Evolutionary conservation across 805 yeast genomes (phyloP).

Genomic region (Saturnispora kantuleensis): DNA sequence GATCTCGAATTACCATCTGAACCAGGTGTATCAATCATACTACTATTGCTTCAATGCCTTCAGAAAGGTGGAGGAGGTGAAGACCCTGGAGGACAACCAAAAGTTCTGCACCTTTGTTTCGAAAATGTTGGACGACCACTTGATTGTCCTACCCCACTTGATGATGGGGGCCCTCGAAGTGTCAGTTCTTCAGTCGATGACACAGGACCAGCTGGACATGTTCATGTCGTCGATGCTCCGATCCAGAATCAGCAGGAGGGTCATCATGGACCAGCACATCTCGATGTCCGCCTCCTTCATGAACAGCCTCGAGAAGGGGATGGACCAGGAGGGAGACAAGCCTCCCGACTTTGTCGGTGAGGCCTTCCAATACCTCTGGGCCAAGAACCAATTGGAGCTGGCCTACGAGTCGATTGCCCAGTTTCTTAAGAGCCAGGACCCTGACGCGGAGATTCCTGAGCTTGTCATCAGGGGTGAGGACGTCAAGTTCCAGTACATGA

Average conservation of each 20-base stretch:
- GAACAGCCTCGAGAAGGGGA: constrained; percentile 15
- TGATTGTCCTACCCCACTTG: constrained; percentile 73
- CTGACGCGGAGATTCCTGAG: constrained; percentile 58
- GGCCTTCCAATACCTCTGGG: constrained; percentile 71
- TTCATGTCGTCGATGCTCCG: constrained; percentile 71
- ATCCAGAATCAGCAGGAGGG: constrained; percentile 81
- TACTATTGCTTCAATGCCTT: constrained; percentile 81
- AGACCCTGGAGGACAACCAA: constrained; percentile 64
- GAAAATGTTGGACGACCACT: constrained; percentile 65
- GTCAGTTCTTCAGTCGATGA: constrained; percentile 47
- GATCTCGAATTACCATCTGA: constrained; percentile 75
- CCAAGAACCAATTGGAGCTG: constrained; percentile 50
- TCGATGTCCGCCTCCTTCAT: constrained; percentile 61
- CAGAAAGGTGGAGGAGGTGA: constrained; percentile 60
- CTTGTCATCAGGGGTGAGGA: constrained; percentile 69
- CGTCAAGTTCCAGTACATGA: constrained; percentile 69
- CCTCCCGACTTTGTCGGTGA: constrained; percentile 61
- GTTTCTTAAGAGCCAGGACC: constrained; percentile 44
- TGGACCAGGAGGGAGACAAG: constrained; percentile 35
- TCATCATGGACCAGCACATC: constrained; percentile 85
- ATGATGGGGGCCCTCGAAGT: constrained; percentile 91
- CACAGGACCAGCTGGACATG: constrained; percentile 54
- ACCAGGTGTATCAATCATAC: constrained; percentile 78
- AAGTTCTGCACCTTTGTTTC: constrained; percentile 57
- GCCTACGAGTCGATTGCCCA: constrained; percentile 44